Evolutionary conservation across 495 filamentous ascomycete species (phyloP).

Genomic region (Trichodelitschia bisporula): DNA sequence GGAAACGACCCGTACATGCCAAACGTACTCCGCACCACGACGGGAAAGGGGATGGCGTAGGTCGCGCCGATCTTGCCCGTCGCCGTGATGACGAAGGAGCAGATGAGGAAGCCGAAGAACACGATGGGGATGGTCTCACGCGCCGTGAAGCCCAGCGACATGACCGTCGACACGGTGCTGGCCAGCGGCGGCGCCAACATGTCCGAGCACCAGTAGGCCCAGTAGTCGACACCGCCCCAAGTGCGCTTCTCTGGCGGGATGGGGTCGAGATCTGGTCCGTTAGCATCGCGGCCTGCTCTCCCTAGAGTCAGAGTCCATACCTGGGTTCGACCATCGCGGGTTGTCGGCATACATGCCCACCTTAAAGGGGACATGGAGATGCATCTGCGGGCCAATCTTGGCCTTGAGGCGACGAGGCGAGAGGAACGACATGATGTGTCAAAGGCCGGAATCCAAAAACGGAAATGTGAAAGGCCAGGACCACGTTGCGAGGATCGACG

Average conservation of each 20-base stretch:
- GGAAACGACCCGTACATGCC: conserved; percentile 57
- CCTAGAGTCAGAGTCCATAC: not conserved
- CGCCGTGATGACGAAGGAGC: conserved; percentile 20
- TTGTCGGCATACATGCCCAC: not conserved
- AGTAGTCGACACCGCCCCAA: conserved; percentile 20
- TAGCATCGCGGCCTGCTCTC: too few relatives aligned
- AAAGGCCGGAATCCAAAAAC: too few relatives aligned
- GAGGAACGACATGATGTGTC: not conserved
- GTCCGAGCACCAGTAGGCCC: conserved; percentile 19
- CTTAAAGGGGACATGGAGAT: not conserved
- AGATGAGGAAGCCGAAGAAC: conserved; percentile 21
- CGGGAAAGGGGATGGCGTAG: conserved; percentile 76
- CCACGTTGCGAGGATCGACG: too few relatives aligned
- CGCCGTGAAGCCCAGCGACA: conserved; percentile 23
- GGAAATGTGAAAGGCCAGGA: too few relatives aligned
- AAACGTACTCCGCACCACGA: conserved; percentile 49
- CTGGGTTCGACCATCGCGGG: conserved; percentile 1
- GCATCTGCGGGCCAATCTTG: not conserved
- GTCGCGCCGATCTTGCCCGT: conserved; percentile 37
- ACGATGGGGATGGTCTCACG: conserved; percentile 23
- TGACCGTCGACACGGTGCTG: conserved; percentile 17
- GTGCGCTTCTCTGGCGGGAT: conserved; percentile 19
- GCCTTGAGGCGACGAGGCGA: not conserved
- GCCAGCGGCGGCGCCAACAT: conserved; percentile 21
- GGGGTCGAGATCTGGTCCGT: conserved; percentile 22